Evolutionary conservation across 345 rosid genomes (phyloP).

Genomic region (Gossypium turneri): DNA sequence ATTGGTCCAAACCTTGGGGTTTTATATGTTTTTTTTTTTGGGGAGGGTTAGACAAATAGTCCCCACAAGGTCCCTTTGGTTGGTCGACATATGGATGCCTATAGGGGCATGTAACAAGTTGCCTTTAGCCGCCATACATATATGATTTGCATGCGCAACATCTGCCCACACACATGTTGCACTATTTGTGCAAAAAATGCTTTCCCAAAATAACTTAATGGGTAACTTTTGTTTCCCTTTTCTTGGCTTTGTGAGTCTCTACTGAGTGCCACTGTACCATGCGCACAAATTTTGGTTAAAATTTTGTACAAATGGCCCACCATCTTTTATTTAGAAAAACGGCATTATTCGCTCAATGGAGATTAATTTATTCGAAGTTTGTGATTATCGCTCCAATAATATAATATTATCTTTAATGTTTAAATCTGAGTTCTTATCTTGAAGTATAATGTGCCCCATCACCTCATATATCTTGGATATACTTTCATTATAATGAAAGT

Average conservation of each 20-base stretch:
- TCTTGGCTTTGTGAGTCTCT: background rate
- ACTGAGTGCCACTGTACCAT: constrained; percentile 81
- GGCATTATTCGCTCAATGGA: no score
- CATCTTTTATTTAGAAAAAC: background rate
- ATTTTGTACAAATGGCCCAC: constrained; percentile 35
- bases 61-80: background rate
- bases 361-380: no score
- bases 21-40: background rate
- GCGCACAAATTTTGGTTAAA: constrained; percentile 44
- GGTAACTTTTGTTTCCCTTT: no score
- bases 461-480: constrained; percentile 4
- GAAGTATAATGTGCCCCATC: no score
- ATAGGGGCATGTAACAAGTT: constrained; percentile 39
- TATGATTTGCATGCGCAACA: background rate
- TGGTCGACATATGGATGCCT: background rate
- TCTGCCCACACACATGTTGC: constrained; percentile 31
- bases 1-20: constrained; percentile 23
- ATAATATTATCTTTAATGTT: no score
- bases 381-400: no score
- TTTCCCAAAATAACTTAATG: background rate
- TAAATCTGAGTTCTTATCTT: no score
- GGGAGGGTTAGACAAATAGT: background rate
- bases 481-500: no score
- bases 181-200: background rate
- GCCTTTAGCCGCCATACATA: constrained; percentile 12